phyloP scores from a whole-genome alignment of 306 rosid genomes.

The Inga laurina region DNA sequence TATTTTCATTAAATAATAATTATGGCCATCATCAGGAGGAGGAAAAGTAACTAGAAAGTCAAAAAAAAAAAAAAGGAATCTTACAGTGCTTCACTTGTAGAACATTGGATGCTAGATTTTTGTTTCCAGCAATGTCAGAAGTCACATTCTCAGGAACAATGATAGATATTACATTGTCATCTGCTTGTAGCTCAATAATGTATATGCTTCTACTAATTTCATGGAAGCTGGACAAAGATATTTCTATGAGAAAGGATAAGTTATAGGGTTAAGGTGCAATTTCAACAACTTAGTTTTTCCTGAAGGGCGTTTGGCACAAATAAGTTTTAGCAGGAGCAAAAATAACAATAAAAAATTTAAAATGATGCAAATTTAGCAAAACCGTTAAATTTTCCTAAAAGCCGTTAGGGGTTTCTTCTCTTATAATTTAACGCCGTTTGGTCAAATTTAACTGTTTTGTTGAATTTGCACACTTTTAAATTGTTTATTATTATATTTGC shows the following conservation, averaged over 20 bases:
- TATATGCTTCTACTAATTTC: conserved; percentile 54
- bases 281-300: too few relatives aligned
- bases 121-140: conserved; percentile 79
- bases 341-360: too few relatives aligned
- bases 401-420: too few relatives aligned
- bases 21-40: background rate
- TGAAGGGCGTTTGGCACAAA: too few relatives aligned
- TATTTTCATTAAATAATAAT: background rate
- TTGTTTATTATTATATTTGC: too few relatives aligned
- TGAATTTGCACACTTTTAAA: too few relatives aligned
- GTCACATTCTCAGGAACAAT: conserved; percentile 77
- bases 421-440: too few relatives aligned
- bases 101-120: conserved; percentile 84
- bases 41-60: conserved; percentile 20
- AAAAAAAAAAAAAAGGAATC: background rate
- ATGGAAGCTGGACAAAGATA: conserved; percentile 54
- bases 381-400: too few relatives aligned
- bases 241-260: conserved; percentile 24
- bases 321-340: too few relatives aligned
- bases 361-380: too few relatives aligned
- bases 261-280: background rate
- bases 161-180: conserved; percentile 49
- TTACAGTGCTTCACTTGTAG: conserved; percentile 92
- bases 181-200: conserved; percentile 60
- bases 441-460: too few relatives aligned